Conservation (phyloP, 345 rosid genomes). For the Citrus mangshanensis region DNA sequence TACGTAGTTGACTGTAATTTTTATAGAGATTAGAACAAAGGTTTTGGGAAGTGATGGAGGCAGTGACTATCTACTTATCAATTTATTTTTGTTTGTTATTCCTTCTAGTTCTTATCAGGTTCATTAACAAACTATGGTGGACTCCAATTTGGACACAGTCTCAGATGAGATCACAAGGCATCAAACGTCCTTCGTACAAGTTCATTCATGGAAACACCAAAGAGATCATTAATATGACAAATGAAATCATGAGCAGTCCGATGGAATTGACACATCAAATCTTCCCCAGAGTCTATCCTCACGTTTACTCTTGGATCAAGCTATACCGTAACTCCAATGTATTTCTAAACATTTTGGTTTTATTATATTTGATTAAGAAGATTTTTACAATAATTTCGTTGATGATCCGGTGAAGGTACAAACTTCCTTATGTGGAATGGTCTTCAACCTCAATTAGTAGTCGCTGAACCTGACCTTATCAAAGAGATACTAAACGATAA, state of each 20-base stretch:
- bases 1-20: too few relatives aligned
- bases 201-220: conserved; percentile 38
- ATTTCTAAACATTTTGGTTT: too few relatives aligned
- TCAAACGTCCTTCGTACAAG: conserved; percentile 37
- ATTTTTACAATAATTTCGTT: too few relatives aligned
- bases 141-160: conserved; percentile 19
- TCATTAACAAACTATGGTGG: conserved; percentile 28
- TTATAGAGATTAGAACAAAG: too few relatives aligned
- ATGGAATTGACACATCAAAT: conserved; percentile 26
- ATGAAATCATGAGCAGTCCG: conserved; percentile 7
- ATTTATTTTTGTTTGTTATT: conserved; percentile 9
- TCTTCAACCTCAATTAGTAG: too few relatives aligned
- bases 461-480: too few relatives aligned
- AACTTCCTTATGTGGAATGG: too few relatives aligned
- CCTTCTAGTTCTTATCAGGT: conserved; percentile 11
- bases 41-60: conserved; percentile 3
- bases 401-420: too few relatives aligned
- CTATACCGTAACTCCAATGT: conserved; percentile 15
- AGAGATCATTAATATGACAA: conserved; percentile 24
- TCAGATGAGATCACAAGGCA: conserved; percentile 24
- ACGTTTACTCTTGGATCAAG: conserved; percentile 26
- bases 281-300: conserved; percentile 26
- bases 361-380: too few relatives aligned
- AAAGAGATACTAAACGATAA: conserved; percentile 36
- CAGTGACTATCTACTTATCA: background rate